Evolutionary conservation across 148 eudicot species (phyloP).

Genomic region (Pharnaceum exiguum): DNA sequence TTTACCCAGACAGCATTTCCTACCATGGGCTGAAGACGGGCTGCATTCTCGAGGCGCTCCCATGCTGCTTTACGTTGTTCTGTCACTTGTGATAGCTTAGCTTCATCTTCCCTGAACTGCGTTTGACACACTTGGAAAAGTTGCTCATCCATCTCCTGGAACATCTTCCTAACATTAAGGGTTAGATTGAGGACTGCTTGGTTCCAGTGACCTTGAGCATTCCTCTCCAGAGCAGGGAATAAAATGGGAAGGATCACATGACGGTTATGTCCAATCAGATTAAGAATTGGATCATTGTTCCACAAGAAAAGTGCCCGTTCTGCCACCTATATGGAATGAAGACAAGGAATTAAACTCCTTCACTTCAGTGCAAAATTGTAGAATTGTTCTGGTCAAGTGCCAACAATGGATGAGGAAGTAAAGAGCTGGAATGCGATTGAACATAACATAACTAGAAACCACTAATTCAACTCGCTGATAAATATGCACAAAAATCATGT

Average conservation of each 20-base stretch:
- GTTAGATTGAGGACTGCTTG: constrained; percentile 82
- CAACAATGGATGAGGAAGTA: too few relatives aligned
- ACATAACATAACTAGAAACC: too few relatives aligned
- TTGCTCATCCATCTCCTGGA: constrained; percentile 84
- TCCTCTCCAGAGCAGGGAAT: constrained; percentile 72
- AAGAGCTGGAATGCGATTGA: too few relatives aligned
- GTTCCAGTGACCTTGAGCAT: constrained; percentile 85
- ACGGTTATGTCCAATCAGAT: constrained; percentile 71
- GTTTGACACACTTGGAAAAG: constrained; percentile 52
- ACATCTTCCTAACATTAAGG: constrained; percentile 61
- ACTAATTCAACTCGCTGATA: too few relatives aligned
- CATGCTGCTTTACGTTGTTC: constrained; percentile 62
- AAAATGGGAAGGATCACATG: constrained; percentile 68
- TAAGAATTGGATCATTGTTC: constrained; percentile 87
- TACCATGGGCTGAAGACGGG: constrained; percentile 62
- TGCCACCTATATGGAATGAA: constrained; percentile 61
- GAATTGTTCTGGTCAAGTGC: too few relatives aligned
- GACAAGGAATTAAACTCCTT: background rate
- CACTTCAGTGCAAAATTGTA: too few relatives aligned
- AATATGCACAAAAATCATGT: too few relatives aligned
- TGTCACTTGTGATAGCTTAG: constrained; percentile 25
- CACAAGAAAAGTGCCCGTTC: constrained; percentile 90
- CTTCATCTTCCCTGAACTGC: constrained; percentile 57
- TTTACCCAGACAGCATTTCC: constrained; percentile 73
- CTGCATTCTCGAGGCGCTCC: constrained; percentile 71